Base-by-base conservation (phyloP, 805 yeast genomes). In the Pichia manshurica region DNA sequence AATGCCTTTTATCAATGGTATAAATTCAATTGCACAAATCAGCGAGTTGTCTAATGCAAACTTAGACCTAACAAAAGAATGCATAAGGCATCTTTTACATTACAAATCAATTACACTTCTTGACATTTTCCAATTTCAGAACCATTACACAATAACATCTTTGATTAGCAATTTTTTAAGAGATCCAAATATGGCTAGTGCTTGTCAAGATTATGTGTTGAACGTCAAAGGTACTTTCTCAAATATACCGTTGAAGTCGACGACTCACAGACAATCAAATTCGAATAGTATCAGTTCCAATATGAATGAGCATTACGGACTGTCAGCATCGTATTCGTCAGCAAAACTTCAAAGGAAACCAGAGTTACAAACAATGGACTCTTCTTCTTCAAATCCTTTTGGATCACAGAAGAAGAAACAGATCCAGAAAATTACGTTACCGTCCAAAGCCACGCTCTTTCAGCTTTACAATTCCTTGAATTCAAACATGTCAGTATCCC, bases 41-140 rank as follows among this genome's bases (percentile, higher is more conserved):
- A 79, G 96, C 17, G 78, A 79, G 44, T 65, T 89, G 44, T 87
- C 96, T 1, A 81, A 86, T 57, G 84, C 96, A 34, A 95, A 89
- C 59, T 82, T 81, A 54, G 70, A 74, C 17, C 70, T 91, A 44
- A 87, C 96, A 2, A 78, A 81, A 46, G 89, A 86, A 59, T 90
- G 97, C 62, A 81, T 95, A 33, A 95, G 87, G 64, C 97, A 93
- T 66, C 70, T 93, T 46, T 77, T 90, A 69, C 95, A 91, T 64
- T 93, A 91, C 67, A 82, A 83, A 54, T 87, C 97, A 56, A 81
- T 93, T 28, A 78, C 84, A 13, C 74, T 90, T 9, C 72, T 87
- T 13, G 98, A 91, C 61, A 79, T 93, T 15, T 91, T 93, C 63
- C 97, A 90, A 61, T 93, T 90, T 62, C 70, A 82, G 41, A 91